These are phyloP conservation scores for Cladosporium oxysporum DNA, from an alignment of 2,329 filamentous ascomycete genomes.

Conservation along the genomic window DNA sequence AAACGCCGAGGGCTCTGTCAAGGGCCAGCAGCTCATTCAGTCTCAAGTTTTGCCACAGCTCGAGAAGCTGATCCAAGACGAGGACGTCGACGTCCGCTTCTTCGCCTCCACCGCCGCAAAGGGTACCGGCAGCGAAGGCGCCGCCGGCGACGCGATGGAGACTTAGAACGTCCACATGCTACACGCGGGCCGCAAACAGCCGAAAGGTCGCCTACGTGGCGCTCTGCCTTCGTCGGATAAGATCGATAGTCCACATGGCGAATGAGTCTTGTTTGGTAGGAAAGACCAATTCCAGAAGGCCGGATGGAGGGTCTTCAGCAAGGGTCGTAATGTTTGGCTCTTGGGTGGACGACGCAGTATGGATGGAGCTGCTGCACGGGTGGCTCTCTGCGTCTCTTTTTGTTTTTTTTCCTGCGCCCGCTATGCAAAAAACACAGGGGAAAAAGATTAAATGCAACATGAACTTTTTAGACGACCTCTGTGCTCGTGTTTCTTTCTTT, in stretches of 20 bases:
- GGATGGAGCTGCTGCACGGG: not conserved
- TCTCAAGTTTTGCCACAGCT: conserved; percentile 79
- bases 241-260: conserved; percentile 6
- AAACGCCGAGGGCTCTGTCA: conserved; percentile 48
- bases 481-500: not conserved
- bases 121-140: conserved; percentile 37
- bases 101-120: conserved; percentile 89
- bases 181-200: conserved; percentile 17
- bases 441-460: conserved; percentile 10
- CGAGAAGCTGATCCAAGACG: conserved; percentile 93
- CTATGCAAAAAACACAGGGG: not conserved
- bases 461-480: conserved; percentile 8
- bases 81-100: conserved; percentile 96
- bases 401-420: not conserved
- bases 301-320: not conserved
- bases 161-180: conserved; percentile 30
- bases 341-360: not conserved
- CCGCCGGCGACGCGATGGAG: conserved; percentile 38
- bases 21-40: conserved; percentile 37
- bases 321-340: conserved; percentile 6
- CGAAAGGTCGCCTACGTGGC: conserved; percentile 15
- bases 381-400: not conserved
- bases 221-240: not conserved
- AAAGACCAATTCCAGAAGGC: not conserved
- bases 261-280: not conserved